Conservation (phyloP, 768 basidiomycete species). For the Amanita pseudoporphyria region DNA sequence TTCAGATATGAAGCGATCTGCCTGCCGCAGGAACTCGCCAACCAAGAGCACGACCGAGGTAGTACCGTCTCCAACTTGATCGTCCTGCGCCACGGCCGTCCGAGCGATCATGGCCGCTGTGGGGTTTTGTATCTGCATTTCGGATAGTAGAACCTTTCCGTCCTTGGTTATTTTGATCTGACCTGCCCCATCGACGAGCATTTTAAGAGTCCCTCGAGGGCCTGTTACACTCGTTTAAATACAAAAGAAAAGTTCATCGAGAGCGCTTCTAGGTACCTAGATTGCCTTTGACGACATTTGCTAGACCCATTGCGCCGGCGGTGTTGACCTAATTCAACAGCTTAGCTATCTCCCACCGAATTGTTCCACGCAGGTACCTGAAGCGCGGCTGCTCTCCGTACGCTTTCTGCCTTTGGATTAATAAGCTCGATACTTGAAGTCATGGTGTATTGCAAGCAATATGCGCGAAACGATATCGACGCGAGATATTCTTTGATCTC, state of each 20-base stretch:
- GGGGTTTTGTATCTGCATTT: slow-evolving; percentile 99
- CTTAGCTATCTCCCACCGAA: neutral
- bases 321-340: slow-evolving; percentile 60
- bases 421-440: slow-evolving; percentile 86
- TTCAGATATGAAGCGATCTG: slow-evolving; percentile 95
- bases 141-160: slow-evolving; percentile 94
- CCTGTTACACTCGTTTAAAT: slow-evolving; percentile 33
- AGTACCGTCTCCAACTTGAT: slow-evolving; percentile 98
- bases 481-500: slow-evolving; percentile 1
- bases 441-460: slow-evolving; percentile 25
- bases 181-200: slow-evolving; percentile 97
- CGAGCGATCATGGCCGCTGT: slow-evolving; percentile 99
- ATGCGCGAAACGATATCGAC: neutral
- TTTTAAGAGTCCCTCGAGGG: slow-evolving; percentile 95
- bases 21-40: slow-evolving; percentile 93
- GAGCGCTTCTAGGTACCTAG: slow-evolving; percentile 49
- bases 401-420: slow-evolving; percentile 94
- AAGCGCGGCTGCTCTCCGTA: slow-evolving; percentile 80
- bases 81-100: slow-evolving; percentile 97
- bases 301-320: slow-evolving; percentile 93
- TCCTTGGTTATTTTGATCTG: slow-evolving; percentile 99
- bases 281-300: slow-evolving; percentile 95
- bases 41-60: slow-evolving; percentile 95
- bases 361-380: slow-evolving; percentile 42
- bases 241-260: slow-evolving; percentile 1